Conservation (phyloP, 108 stramenopile species). For the Nitzschia sp. region DNA sequence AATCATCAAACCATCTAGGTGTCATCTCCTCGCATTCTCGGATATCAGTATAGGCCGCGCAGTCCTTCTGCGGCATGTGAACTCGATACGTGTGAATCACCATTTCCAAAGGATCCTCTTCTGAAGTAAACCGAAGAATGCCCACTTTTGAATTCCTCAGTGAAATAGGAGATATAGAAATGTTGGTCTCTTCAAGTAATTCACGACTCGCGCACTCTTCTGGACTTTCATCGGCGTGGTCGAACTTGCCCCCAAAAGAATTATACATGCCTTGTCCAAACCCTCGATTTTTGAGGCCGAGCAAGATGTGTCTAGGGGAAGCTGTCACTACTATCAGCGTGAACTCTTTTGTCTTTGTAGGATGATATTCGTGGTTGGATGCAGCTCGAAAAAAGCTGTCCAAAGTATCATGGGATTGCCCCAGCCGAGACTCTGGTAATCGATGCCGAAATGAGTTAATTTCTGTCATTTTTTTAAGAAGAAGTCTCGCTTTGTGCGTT, state of each 20-base stretch:
- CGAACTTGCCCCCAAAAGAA: constrained; percentile 77
- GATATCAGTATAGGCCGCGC: constrained; percentile 30
- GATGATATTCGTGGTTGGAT: background rate
- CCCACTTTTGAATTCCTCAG: constrained; percentile 62
- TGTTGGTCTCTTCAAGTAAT: constrained; percentile 66
- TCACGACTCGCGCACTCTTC: constrained; percentile 63
- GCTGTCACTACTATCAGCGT: constrained; percentile 46
- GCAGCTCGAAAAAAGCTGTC: constrained; percentile 26
- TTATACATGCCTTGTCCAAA: constrained; percentile 74
- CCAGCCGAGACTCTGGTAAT: constrained; percentile 23
- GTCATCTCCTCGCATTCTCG: constrained; percentile 76
- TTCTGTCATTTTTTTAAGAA: too few species aligned
- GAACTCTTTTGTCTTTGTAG: constrained; percentile 32
- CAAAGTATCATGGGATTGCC: constrained; percentile 13
- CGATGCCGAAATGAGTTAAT: constrained; percentile 17
- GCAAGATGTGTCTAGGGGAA: constrained; percentile 35
- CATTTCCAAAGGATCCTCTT: constrained; percentile 64
- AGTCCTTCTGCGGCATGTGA: constrained; percentile 9
- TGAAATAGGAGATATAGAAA: constrained; percentile 29
- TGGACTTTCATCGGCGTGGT: constrained; percentile 36
- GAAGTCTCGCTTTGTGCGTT: too few species aligned
- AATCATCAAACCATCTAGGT: constrained; percentile 66
- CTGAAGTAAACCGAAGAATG: constrained; percentile 62
- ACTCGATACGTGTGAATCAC: constrained; percentile 68
- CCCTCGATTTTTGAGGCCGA: constrained; percentile 73